Evolutionary conservation across 495 filamentous ascomycete species (phyloP).

Genomic region (Hypoxylon crocopeplum): DNA sequence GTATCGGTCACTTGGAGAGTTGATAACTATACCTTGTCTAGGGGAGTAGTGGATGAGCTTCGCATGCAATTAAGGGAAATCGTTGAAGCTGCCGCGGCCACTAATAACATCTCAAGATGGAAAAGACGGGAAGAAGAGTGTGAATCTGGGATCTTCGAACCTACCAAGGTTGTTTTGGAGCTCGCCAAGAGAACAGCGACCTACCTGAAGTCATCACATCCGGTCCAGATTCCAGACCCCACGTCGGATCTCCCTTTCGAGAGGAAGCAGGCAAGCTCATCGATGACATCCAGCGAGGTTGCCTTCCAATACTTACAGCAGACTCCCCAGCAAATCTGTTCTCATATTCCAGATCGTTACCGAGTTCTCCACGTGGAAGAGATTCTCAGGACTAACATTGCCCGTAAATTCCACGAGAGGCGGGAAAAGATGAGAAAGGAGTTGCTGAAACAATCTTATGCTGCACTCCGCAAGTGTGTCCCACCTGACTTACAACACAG

Average conservation of each 20-base stretch:
- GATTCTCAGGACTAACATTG: conserved; percentile 45
- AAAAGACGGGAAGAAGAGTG: conserved; percentile 16
- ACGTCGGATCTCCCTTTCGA: background rate
- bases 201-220: conserved; percentile 20
- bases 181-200: conserved; percentile 20
- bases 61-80: conserved; percentile 22
- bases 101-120: conserved; percentile 33
- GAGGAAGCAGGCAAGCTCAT: conserved; percentile 16
- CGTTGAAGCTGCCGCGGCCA: conserved; percentile 4
- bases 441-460: conserved; percentile 18
- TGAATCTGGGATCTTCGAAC: conserved; percentile 26
- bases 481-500: conserved; percentile 31
- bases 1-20: conserved; percentile 26
- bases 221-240: background rate
- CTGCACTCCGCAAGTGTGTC: conserved; percentile 5
- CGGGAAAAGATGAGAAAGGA: conserved; percentile 39
- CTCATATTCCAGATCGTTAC: conserved; percentile 35
- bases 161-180: conserved; percentile 24
- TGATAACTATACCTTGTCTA: conserved; percentile 32
- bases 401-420: conserved; percentile 35
- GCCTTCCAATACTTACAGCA: conserved; percentile 39
- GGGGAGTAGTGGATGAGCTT: conserved; percentile 33
- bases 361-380: conserved; percentile 53
- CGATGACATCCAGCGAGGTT: conserved; percentile 24
- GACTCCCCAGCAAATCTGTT: conserved; percentile 46